These are phyloP conservation scores for Fusarium cicatricum DNA, from an alignment of 2,329 filamentous ascomycete species.

Conservation along the genomic window DNA sequence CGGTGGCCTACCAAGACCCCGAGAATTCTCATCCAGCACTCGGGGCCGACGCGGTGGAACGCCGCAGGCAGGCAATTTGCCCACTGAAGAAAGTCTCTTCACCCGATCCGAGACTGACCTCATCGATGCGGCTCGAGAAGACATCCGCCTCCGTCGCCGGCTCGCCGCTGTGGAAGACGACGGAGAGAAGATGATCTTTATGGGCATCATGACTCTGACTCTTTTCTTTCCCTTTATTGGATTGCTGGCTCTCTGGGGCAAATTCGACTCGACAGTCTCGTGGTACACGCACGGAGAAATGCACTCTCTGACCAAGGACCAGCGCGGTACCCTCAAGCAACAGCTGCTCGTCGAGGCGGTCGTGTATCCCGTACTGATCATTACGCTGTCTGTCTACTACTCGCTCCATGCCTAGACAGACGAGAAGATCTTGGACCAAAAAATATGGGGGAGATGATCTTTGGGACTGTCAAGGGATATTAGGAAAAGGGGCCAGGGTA, in stretches of 20 bases:
- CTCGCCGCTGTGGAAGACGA: conserved; percentile 40
- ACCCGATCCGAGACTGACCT: conserved; percentile 43
- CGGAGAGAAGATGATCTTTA: conserved; percentile 50
- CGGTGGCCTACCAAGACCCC: conserved; percentile 28
- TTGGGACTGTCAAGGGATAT: conserved; percentile 2
- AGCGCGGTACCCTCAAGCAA: conserved; percentile 44
- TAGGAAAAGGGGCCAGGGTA: background rate
- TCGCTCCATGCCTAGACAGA: conserved; percentile 25
- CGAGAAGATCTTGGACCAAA: background rate
- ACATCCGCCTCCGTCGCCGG: conserved; percentile 43
- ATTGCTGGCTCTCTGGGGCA: conserved; percentile 54
- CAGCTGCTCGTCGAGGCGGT: conserved; percentile 51
- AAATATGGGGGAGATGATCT: conserved; percentile 6
- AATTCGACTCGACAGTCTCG: conserved; percentile 55
- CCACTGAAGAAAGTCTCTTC: conserved; percentile 37
- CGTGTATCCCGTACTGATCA: conserved; percentile 45
- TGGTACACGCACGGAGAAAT: conserved; percentile 60
- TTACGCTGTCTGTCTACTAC: conserved; percentile 45
- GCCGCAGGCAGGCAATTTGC: conserved; percentile 3
- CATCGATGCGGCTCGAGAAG: conserved; percentile 44
- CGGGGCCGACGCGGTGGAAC: conserved; percentile 21
- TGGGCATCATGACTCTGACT: conserved; percentile 49
- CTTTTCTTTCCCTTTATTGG: conserved; percentile 58
- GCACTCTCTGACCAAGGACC: conserved; percentile 46
- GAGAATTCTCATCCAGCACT: conserved; percentile 38